These are phyloP conservation scores for Monilinia laxa DNA, from an alignment of 2,329 filamentous ascomycete species.

Conservation along the genomic window DNA sequence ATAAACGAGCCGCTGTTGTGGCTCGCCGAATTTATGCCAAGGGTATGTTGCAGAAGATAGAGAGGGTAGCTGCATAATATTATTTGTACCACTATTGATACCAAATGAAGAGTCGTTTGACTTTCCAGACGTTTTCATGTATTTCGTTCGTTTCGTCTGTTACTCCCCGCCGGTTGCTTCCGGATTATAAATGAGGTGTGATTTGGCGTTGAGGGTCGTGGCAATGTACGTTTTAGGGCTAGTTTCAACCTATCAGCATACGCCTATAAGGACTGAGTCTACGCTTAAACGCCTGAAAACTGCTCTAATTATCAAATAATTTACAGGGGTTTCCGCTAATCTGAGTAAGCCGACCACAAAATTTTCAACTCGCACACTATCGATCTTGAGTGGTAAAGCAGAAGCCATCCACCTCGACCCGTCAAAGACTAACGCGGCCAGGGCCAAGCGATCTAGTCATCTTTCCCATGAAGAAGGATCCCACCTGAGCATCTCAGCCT, in stretches of 20 bases:
- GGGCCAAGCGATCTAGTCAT: slow-evolving; percentile 1
- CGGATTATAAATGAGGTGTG: not conserved
- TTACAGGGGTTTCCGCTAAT: not conserved
- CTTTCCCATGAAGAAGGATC: slow-evolving; percentile 13
- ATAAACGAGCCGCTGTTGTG: slow-evolving; percentile 21
- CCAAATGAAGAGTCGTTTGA: not conserved
- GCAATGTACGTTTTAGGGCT: not conserved
- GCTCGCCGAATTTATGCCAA: slow-evolving; percentile 1
- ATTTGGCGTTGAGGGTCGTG: not conserved
- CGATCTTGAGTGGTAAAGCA: not conserved
- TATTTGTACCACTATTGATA: not conserved
- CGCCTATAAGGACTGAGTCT: not conserved
- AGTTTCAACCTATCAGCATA: not conserved
- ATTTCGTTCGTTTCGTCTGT: not conserved
- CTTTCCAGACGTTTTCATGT: not conserved
- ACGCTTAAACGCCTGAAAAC: not conserved
- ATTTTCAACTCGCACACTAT: not conserved
- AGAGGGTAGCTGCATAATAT: slow-evolving; percentile 7
- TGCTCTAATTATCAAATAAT: not conserved
- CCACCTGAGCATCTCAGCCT: slow-evolving; percentile 16
- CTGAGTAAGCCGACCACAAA: slow-evolving; percentile 7
- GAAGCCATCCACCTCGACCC: not conserved
- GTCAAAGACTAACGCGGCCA: not conserved
- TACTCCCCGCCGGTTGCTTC: not conserved
- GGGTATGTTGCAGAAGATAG: not conserved